These are phyloP conservation scores for Nemania serpens DNA, from an alignment of 2,329 filamentous ascomycete species.

Conservation along the genomic window DNA sequence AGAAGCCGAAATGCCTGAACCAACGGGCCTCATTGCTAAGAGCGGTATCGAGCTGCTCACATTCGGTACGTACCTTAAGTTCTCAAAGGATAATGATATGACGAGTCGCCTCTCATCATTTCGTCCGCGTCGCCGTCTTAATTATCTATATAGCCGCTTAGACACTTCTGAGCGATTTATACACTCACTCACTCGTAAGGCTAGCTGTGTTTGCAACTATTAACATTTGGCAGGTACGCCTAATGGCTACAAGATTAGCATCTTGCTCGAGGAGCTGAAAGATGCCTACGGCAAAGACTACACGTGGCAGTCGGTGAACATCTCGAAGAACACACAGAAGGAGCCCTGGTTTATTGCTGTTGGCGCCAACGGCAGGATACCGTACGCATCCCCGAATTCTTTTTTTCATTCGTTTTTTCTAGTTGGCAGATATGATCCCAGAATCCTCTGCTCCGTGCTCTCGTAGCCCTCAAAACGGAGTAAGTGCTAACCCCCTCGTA, in stretches of 20 bases:
- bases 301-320: slow-evolving; percentile 63
- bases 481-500: no score
- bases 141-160: slow-evolving; percentile 14
- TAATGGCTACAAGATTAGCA: slow-evolving; percentile 61
- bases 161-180: background rate
- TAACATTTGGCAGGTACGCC: slow-evolving; percentile 48
- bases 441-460: no score
- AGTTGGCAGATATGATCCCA: no score
- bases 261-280: slow-evolving; percentile 69
- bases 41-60: slow-evolving; percentile 70
- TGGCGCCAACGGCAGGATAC: slow-evolving; percentile 60
- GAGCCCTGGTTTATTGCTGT: slow-evolving; percentile 68
- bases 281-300: slow-evolving; percentile 67
- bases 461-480: no score
- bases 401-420: no score
- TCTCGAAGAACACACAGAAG: slow-evolving; percentile 66
- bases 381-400: slow-evolving; percentile 55
- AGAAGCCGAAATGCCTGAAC: slow-evolving; percentile 43
- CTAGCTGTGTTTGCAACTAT: background rate
- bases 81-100: background rate
- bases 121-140: no score
- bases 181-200: background rate
- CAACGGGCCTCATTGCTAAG: slow-evolving; percentile 63
- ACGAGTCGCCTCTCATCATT: background rate
- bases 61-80: slow-evolving; percentile 44